Evolutionary conservation across 177 flowering plant genomes (phyloP), one percentile per base, ranked within the genome.

Genomic region (Vitis hybrid): DNA sequence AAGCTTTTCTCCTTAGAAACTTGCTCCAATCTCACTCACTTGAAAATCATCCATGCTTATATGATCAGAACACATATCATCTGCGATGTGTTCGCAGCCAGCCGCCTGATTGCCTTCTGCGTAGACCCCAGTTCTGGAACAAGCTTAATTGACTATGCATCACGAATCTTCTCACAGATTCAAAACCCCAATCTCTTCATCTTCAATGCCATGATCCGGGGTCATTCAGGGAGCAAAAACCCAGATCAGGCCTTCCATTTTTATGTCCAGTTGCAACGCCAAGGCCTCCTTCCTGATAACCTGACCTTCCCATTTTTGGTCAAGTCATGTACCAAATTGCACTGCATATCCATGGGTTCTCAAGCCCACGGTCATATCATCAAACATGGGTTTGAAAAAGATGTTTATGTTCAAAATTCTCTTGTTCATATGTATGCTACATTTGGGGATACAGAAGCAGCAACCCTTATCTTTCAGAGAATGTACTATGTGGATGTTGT

Each of bases 11-110:
- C 67, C 24, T 66, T 77, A 4, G 74, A 77, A 63, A 67, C 70
- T 14, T 77, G 80, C 68, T 46, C 76, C 18, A 11, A 14, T 52
- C 19, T 80, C 63, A 52, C 76, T 57, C 62, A 72, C 18, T 64
- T 77, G 18, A 80, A 80, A 52, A 61, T 64, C 71, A 78, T 80
- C 74, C 81, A 80, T 78, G 80, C 61, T 40, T 11, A 66, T 13
- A 74, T 80, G 79, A 73, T 75, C 17, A 72, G 80, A 71, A 74
- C 79, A 58, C 79, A 57, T 15, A 19, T 69, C 56, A 69, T 75
- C 68, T 58, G 65, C 48, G 79, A 77, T 24, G 52, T 69, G 3
- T 77, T 80, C 24, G 54, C 78, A 11, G 69, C 75, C 24, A 80
- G 83, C 66, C 79, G 81, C 19, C 52, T 80, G 15, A 66, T 80